Conservation (phyloP, 305 asterid genomes). For the Solanum aculeatissimum region DNA sequence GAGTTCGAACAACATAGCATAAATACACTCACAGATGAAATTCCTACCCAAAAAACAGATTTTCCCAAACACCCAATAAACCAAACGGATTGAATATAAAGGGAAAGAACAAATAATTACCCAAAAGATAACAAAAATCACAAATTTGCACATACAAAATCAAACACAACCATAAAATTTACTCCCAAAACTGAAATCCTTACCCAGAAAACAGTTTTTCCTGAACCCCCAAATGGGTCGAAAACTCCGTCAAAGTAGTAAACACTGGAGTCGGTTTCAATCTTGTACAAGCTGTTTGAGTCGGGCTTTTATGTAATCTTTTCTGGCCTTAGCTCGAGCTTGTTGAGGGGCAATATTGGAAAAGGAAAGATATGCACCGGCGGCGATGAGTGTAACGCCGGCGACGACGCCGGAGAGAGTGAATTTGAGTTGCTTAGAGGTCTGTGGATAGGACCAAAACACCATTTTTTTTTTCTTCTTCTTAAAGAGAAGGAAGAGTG, state of each 20-base stretch:
- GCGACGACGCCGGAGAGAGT: constrained; percentile 31
- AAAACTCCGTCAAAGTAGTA: background rate
- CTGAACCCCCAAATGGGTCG: background rate
- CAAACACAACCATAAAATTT: background rate
- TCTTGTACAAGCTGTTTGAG: constrained; percentile 47
- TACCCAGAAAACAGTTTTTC: background rate
- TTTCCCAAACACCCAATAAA: background rate
- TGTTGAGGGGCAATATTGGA: constrained; percentile 54
- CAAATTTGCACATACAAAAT: background rate
- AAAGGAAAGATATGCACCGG: constrained; percentile 51
- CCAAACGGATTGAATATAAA: background rate
- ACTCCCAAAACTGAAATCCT: background rate
- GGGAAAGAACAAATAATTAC: background rate
- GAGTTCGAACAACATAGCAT: background rate
- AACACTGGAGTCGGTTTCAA: constrained; percentile 4
- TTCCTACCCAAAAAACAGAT: background rate
- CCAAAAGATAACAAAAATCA: background rate
- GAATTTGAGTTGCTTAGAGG: constrained; percentile 34
- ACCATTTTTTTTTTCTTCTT: constrained; percentile 15
- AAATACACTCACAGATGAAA: background rate
- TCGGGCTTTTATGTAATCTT: constrained; percentile 45
- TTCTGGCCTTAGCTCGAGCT: constrained; percentile 56
- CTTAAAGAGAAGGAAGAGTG: background rate
- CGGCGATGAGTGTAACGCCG: constrained; percentile 26
- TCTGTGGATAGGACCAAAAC: constrained; percentile 33